Conservation (phyloP, 116 monocot species). For the Papilionanthe hybrid region DNA sequence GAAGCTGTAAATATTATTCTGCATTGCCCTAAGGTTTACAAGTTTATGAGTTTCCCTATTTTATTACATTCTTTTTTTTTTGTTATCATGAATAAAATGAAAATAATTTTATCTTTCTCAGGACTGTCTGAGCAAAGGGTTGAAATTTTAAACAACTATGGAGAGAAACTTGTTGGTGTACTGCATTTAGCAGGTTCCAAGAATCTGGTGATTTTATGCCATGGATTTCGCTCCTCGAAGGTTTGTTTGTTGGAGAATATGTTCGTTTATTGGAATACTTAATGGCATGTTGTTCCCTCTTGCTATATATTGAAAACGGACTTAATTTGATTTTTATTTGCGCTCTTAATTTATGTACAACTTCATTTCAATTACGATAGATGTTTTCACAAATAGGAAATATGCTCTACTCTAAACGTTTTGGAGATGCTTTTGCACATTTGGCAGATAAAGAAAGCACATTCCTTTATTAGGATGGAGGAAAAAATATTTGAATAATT, state of each 20-base stretch:
- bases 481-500: background rate
- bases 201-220: slow-evolving; percentile 71
- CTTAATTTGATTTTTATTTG: background rate
- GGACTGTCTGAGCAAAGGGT: slow-evolving; percentile 35
- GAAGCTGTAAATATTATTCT: background rate
- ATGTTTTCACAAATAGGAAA: background rate
- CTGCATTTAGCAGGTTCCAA: slow-evolving; percentile 52
- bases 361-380: background rate
- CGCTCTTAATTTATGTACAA: background rate
- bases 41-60: background rate
- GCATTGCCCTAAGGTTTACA: background rate
- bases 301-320: background rate
- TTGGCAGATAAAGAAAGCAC: background rate
- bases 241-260: slow-evolving; percentile 12
- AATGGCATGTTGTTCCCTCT: background rate
- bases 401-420: background rate
- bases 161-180: slow-evolving; percentile 79
- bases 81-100: background rate
- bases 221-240: slow-evolving; percentile 72
- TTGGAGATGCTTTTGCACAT: background rate
- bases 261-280: background rate
- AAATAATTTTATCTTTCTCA: slow-evolving; percentile 9
- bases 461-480: background rate
- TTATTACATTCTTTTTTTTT: background rate
- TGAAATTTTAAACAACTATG: slow-evolving; percentile 45